phyloP scores from a whole-genome alignment of 2,329 filamentous ascomycete genomes.

The Cadophora malorum region DNA sequence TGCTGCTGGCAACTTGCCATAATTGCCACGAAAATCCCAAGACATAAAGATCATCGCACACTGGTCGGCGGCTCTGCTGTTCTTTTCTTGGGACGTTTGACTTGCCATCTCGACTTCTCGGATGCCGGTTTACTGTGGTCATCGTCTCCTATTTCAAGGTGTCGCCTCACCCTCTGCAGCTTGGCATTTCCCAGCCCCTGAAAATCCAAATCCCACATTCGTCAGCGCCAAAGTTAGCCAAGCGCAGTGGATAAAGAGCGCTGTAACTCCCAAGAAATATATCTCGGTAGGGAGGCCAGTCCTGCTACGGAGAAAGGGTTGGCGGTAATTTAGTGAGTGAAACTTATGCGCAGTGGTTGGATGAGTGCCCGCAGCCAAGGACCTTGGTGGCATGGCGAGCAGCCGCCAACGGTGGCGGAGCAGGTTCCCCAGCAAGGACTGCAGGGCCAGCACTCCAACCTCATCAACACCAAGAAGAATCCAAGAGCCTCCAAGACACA shows the following conservation, averaged over 20 bases:
- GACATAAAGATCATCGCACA: neutral
- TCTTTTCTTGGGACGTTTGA: neutral
- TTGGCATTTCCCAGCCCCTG: constrained; percentile 1
- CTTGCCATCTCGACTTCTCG: neutral
- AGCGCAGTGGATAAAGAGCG: neutral
- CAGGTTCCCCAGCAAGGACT: neutral
- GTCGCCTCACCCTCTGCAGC: neutral
- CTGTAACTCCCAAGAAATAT: neutral
- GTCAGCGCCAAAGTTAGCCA: neutral
- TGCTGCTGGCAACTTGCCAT: neutral
- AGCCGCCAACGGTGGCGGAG: constrained; percentile 16
- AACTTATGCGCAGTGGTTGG: constrained; percentile 9
- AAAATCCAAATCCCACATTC: neutral
- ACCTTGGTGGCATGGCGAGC: constrained; percentile 15
- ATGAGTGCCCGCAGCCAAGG: constrained; percentile 15
- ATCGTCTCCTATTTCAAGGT: neutral
- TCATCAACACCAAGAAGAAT: neutral
- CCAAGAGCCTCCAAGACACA: constrained; percentile 1
- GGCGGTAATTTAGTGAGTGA: constrained; percentile 16
- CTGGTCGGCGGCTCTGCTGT: neutral
- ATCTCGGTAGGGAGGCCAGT: neutral
- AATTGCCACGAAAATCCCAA: neutral
- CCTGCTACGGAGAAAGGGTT: too few relatives aligned
- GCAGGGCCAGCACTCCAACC: neutral
- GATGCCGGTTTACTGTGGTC: neutral